These are phyloP conservation scores for Sporothrix pallida DNA, from an alignment of 2,329 filamentous ascomycete genomes.

Conservation along the genomic window DNA sequence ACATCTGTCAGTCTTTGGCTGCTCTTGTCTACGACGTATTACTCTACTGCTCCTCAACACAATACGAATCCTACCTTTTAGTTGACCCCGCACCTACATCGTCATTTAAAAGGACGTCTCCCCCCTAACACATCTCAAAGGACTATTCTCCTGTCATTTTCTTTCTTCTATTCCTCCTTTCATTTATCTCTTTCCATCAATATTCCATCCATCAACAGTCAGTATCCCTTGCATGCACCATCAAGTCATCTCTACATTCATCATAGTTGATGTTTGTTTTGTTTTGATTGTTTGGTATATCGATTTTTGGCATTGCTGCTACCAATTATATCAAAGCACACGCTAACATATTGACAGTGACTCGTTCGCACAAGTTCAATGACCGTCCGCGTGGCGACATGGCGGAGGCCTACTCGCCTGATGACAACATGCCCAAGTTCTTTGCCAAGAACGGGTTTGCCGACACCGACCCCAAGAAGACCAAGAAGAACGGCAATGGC, in stretches of 20 bases:
- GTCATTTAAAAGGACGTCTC: slow-evolving; percentile 16
- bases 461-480: slow-evolving; percentile 85
- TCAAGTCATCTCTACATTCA: neutral
- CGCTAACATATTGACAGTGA: slow-evolving; percentile 66
- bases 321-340: too few species aligned
- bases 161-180: neutral
- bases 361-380: slow-evolving; percentile 94
- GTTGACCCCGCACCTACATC: slow-evolving; percentile 25
- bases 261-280: slow-evolving; percentile 16
- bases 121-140: neutral
- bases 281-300: slow-evolving; percentile 20
- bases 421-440: slow-evolving; percentile 84
- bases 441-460: slow-evolving; percentile 86
- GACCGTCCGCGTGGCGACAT: slow-evolving; percentile 86
- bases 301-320: slow-evolving; percentile 33
- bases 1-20: neutral
- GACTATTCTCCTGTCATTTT: neutral
- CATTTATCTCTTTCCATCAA: neutral
- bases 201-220: slow-evolving; percentile 23
- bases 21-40: neutral
- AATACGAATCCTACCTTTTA: slow-evolving; percentile 1
- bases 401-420: slow-evolving; percentile 67
- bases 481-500: slow-evolving; percentile 94
- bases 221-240: slow-evolving; percentile 20
- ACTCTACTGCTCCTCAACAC: slow-evolving; percentile 9